Evolutionary conservation across 352 stramenopile genomes (phyloP).

Genomic region (Phytophthora multivora): DNA sequence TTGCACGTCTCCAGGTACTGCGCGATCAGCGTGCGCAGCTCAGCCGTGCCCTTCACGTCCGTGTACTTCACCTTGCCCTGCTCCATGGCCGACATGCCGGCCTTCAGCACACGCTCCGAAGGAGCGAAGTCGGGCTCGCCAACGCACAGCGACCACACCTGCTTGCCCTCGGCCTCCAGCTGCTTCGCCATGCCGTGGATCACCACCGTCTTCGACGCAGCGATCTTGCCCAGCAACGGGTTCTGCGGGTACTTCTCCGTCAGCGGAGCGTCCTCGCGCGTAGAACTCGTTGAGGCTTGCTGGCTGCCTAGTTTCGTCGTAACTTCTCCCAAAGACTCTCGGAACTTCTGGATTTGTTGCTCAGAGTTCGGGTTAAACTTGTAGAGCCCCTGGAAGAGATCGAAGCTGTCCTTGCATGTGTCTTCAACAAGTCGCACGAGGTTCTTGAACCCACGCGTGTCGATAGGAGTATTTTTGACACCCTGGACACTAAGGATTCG

Average conservation of each 20-base stretch:
- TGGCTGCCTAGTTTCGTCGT: conserved; percentile 44
- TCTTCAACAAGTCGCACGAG: conserved; percentile 97
- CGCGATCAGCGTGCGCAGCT: conserved; percentile 90
- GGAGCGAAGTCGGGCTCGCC: conserved; percentile 94
- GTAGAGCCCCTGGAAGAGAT: conserved; percentile 98
- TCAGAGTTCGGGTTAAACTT: conserved; percentile 95
- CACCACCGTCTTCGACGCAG: conserved; percentile 92
- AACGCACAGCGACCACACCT: conserved; percentile 94
- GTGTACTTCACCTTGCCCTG: conserved; percentile 94
- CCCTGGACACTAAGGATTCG: conserved; percentile 93
- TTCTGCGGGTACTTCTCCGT: conserved; percentile 71
- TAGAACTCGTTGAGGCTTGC: not conserved
- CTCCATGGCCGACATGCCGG: conserved; percentile 72
- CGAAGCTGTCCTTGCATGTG: conserved; percentile 97
- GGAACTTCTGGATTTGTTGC: conserved; percentile 80
- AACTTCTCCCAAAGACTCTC: conserved; percentile 64
- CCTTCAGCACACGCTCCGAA: conserved; percentile 88
- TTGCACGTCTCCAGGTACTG: conserved; percentile 92
- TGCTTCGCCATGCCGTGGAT: conserved; percentile 96
- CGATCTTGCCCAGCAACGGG: conserved; percentile 85
- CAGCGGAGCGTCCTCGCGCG: conserved; percentile 26
- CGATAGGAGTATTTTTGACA: conserved; percentile 91
- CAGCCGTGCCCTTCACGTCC: conserved; percentile 91
- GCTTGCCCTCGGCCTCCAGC: conserved; percentile 92
- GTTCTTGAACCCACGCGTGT: conserved; percentile 97